A percentile compares a stretch with the other conserved stretches of the same genome.
Evolutionary conservation across 2,329 filamentous ascomycete species (phyloP).

Genomic region (Eutypa lata): DNA sequence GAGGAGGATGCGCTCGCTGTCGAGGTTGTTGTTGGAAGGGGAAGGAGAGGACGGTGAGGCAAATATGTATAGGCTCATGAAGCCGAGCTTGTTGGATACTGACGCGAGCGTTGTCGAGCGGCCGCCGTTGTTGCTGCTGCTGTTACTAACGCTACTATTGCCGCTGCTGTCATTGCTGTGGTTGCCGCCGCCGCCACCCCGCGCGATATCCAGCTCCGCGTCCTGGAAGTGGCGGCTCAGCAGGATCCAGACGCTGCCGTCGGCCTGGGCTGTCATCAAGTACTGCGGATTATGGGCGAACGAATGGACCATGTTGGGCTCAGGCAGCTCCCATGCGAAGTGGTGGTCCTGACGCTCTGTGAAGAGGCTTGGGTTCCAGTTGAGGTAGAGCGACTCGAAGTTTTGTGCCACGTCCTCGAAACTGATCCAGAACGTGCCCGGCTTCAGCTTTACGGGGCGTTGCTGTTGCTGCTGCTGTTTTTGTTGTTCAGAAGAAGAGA

Average conservation of each 20-base stretch:
- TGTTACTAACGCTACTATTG: conserved; percentile 34
- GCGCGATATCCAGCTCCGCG: conserved; percentile 56
- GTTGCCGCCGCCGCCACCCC: conserved; percentile 19
- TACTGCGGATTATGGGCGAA: conserved; percentile 70
- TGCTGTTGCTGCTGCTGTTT: conserved; percentile 10
- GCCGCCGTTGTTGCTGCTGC: conserved; percentile 13
- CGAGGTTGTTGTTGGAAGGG: conserved; percentile 28
- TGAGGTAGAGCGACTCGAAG: conserved; percentile 94
- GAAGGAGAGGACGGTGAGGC: conserved; percentile 28
- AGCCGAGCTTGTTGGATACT: conserved; percentile 62
- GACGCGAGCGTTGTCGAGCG: conserved; percentile 35
- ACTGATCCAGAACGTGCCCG: conserved; percentile 92
- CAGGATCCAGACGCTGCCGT: conserved; percentile 75
- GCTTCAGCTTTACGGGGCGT: conserved; percentile 36
- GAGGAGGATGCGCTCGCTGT: conserved; percentile 70
- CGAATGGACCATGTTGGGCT: conserved; percentile 46
- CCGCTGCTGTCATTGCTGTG: conserved; percentile 7
- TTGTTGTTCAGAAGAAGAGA: neutral
- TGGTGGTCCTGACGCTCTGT: conserved; percentile 80
- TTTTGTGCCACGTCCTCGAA: conserved; percentile 84
- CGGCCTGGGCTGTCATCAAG: conserved; percentile 56
- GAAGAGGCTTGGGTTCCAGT: conserved; percentile 92
- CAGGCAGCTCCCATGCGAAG: conserved; percentile 72
- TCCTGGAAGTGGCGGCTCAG: conserved; percentile 83
- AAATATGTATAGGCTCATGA: conserved; percentile 85